Conservation (phyloP, 1,284 basidiomycete genomes). For the Paramarasmius palmivorus region DNA sequence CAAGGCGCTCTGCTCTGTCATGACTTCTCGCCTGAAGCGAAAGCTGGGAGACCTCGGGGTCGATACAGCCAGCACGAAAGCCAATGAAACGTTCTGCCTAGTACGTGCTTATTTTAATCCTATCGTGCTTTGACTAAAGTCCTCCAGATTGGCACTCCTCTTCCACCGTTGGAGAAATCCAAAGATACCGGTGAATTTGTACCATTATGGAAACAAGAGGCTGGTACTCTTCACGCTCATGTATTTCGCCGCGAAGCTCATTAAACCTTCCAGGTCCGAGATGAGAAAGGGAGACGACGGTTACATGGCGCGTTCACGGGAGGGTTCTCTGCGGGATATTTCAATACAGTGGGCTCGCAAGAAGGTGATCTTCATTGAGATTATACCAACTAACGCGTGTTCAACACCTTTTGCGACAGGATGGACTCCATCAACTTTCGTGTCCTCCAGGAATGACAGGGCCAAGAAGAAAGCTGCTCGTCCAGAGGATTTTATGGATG, state of each 20-base stretch:
- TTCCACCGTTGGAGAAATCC: conserved; percentile 86
- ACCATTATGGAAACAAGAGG: conserved; percentile 97
- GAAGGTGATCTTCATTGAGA: conserved; percentile 61
- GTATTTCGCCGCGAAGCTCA: background rate
- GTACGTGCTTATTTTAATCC: conserved; percentile 40
- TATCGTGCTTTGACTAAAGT: conserved; percentile 3
- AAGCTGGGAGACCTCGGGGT: conserved; percentile 83
- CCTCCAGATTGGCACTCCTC: conserved; percentile 83
- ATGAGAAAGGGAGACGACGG: conserved; percentile 91
- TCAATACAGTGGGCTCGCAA: conserved; percentile 94
- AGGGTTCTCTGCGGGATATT: conserved; percentile 97
- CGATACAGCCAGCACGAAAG: conserved; percentile 64
- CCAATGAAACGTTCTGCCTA: conserved; percentile 87
- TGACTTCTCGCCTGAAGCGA: conserved; percentile 62
- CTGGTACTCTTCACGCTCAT: conserved; percentile 17
- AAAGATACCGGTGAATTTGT: conserved; percentile 93
- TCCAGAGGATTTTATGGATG: conserved; percentile 98
- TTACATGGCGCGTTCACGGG: conserved; percentile 98
- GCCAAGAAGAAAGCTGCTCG: conserved; percentile 60
- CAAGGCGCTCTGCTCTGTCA: background rate
- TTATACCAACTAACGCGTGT: background rate
- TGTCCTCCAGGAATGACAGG: conserved; percentile 79
- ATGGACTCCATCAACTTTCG: conserved; percentile 92
- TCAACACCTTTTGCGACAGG: conserved; percentile 47
- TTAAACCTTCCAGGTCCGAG: conserved; percentile 63